Evolutionary conservation across 352 stramenopile genomes (phyloP), one percentile per base, ranked within the genome.

Genomic region (Pythium plurisporium): DNA sequence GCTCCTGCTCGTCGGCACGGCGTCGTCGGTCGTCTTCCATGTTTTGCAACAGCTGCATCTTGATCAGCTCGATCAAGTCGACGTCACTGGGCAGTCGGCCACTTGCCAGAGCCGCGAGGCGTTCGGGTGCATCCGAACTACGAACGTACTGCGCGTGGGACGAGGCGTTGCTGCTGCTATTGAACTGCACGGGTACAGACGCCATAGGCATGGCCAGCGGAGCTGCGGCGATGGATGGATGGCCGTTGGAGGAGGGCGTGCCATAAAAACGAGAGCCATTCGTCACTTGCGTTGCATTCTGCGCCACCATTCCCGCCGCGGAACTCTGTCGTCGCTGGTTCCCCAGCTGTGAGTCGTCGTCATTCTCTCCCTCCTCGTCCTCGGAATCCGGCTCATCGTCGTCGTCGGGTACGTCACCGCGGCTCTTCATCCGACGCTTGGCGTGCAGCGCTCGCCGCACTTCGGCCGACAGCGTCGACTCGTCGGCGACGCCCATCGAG

Each of bases 21-120:
- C 57, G 57, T 0, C 48, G 40, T 8, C 57, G 57, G n/a, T 64
- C 47, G 23, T 64, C 57, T 43, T 64, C 57, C 5, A 64, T 26
- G 20, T 47, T 58, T 26, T 64, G 57, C 4, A 64, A 48, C 4
- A 64, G 48, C 33, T 64, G 57, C 48, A 64, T 33, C 57, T 64
- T 64, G 41, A 64, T 64, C 30, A 64, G 48, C 40, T 64, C 47
- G 17, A 64, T 50, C 23, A 64, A 33, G 15, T 64, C 34, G 26
- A 40, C 20, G 3, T 64, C 46, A n/a, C n/a, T 40, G 19, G 19
- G 2, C 23, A 19, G 23, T 19, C 30, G 27, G 25, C 36, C 29
- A 4, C 25, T 25, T 14, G 5, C 8, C 12, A 15, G 5, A 5
- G 17, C 40, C 37, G 34, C n/a, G 4, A 19, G 19, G 20, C 45